These are phyloP conservation scores for Ashbya aceris DNA, from an alignment of 1,139 yeast genomes.

Conservation along the genomic window DNA sequence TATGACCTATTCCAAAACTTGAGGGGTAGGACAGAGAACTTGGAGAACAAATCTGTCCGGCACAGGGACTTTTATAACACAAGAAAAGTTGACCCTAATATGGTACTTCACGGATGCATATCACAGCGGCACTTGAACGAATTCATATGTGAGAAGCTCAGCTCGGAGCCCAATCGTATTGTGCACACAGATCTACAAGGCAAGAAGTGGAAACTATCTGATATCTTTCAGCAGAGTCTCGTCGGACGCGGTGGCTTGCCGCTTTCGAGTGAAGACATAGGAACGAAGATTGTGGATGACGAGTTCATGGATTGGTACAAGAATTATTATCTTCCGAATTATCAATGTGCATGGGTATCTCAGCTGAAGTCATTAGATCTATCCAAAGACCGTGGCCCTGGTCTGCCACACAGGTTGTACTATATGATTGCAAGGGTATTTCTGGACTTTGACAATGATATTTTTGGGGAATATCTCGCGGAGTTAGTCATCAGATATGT, in stretches of 20 bases:
- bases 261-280: conserved; percentile 15
- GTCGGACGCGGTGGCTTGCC: conserved; percentile 8
- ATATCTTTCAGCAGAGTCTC: conserved; percentile 14
- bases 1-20: conserved; percentile 26
- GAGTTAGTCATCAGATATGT: conserved; percentile 23
- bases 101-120: conserved; percentile 95
- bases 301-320: conserved; percentile 27
- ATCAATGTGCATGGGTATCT: neutral
- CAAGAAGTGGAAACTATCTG: conserved; percentile 13
- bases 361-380: conserved; percentile 12
- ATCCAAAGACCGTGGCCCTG: neutral
- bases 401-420: conserved; percentile 1
- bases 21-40: conserved; percentile 23
- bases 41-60: conserved; percentile 52
- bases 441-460: conserved; percentile 23
- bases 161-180: conserved; percentile 21
- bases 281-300: conserved; percentile 21
- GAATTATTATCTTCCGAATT: conserved; percentile 16
- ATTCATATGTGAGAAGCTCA: conserved; percentile 82
- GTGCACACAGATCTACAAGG: conserved; percentile 16
- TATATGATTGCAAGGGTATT: conserved; percentile 18
- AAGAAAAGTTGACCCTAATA: conserved; percentile 94
- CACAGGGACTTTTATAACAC: conserved; percentile 96
- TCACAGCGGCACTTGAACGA: conserved; percentile 90
- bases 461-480: conserved; percentile 27